Evolutionary conservation across 305 asterid species (phyloP), one percentile per base, ranked within the genome.

Genomic region (Fraxinus sp.): DNA sequence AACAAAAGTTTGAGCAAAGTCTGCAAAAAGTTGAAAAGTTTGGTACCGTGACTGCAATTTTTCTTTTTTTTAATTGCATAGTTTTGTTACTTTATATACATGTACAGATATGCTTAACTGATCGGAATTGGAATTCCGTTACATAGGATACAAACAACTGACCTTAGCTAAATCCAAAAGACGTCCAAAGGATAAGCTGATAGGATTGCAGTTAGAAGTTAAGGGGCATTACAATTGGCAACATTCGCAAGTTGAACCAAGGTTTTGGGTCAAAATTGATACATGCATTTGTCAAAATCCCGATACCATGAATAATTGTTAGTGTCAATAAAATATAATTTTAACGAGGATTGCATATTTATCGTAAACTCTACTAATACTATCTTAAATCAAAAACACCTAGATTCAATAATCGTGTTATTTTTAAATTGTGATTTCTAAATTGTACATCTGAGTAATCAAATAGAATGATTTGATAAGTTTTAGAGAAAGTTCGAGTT

Each of bases 191-290:
- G 71, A 62, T 20, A 62, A 62, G 33, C 71, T 32, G 35, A 22
- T 62, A 59, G 30, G 13, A 62, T 62, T 62, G 72, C 70, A 7
- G 14, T 59, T 59, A 18, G 94, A 52, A 52, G 62, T 4, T 8
- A 52, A 52, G 22, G 62, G 62, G 62, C 62, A 16, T 14, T 22
- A 52, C 62, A 52, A 52, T 52, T 4, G 62, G 8, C 22, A 16
- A 52, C 22, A 16, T 52, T 52, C 7, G 62, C 22, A 52, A 49
- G 20, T 52, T 52, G 62, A 52, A 16, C 62, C 8, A 16, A 52
- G 5, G 62, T 52, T 52, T 16, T 39, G 22, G 16, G 62, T 52
- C 62, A 52, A 49, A 49, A 49, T 49, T 49, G 2, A 14, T 14
- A 49, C 20, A 49, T 49, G 62, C 20, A 1, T 14, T 49, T 14